Evolutionary conservation across 192 early-diverging fungal species (phyloP).

Genomic region (Coemansia sp.): DNA sequence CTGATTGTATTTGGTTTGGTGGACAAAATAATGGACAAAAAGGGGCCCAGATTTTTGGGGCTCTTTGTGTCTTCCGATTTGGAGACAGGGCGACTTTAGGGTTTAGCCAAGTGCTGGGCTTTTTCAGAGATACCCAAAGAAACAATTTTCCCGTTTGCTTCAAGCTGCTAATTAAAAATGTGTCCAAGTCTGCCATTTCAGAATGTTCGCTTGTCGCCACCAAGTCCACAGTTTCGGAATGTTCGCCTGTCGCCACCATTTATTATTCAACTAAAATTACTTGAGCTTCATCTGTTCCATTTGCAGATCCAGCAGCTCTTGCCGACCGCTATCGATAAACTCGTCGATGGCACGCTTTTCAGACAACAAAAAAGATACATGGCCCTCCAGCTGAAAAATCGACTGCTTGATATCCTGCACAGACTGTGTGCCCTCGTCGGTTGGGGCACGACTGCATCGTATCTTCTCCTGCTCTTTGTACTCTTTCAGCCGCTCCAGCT

Average conservation of each 20-base stretch:
- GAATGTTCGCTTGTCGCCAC: too few species aligned
- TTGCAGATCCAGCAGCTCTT: constrained; percentile 45
- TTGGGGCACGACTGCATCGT: neutral
- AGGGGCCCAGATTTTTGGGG: too few species aligned
- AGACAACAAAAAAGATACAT: constrained; percentile 37
- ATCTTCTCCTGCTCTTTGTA: constrained; percentile 32
- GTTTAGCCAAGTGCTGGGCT: too few species aligned
- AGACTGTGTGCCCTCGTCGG: constrained; percentile 15
- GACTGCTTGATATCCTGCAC: constrained; percentile 48
- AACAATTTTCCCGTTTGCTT: too few species aligned
- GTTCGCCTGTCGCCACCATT: neutral
- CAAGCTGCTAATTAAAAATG: too few species aligned
- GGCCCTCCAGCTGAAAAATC: constrained; percentile 44
- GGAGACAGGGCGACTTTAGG: too few species aligned
- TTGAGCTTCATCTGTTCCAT: constrained; percentile 40
- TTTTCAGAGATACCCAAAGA: too few species aligned
- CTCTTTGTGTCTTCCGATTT: too few species aligned
- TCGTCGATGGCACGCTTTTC: constrained; percentile 47
- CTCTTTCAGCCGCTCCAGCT: constrained; percentile 31
- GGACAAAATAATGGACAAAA: too few species aligned
- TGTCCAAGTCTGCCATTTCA: too few species aligned
- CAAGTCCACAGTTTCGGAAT: neutral
- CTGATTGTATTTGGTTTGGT: too few species aligned
- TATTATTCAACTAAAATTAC: constrained; percentile 5
- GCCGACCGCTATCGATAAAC: constrained; percentile 31